Percentiles rank a stretch among this genome's conserved stretches.
Conservation (phyloP, 208 protist genomes). For the Crithidia acanthocephali region DNA sequence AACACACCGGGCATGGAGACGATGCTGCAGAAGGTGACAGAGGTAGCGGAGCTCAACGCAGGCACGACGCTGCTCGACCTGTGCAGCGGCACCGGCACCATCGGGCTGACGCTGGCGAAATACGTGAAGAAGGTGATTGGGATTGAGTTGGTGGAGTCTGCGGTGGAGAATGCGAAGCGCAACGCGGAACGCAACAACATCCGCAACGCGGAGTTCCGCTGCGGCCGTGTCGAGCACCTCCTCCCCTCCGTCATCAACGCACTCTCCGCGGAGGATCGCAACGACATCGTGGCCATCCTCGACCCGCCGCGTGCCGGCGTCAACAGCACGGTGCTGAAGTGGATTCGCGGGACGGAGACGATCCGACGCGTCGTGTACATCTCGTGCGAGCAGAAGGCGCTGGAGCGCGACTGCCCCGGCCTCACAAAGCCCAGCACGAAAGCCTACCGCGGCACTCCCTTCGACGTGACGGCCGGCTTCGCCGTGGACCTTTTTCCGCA, state of each 20-base stretch:
- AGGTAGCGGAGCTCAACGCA: constrained; percentile 56
- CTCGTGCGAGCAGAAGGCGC: constrained; percentile 94
- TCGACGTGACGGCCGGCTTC: constrained; percentile 82
- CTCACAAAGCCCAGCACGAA: constrained; percentile 83
- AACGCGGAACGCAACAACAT: constrained; percentile 92
- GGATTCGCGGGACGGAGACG: constrained; percentile 83
- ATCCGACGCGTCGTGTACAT: constrained; percentile 96
- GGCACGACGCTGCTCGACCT: constrained; percentile 93
- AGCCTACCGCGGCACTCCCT: constrained; percentile 81
- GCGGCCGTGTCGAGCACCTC: constrained; percentile 93
- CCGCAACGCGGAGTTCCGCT: constrained; percentile 87
- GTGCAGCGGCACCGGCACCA: constrained; percentile 96
- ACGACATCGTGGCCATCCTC: constrained; percentile 87
- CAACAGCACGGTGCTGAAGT: constrained; percentile 91
- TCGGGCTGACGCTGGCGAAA: constrained; percentile 87
- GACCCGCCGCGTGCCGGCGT: constrained; percentile 92
- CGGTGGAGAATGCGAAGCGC: constrained; percentile 84
- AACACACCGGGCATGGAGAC: constrained; percentile 92
- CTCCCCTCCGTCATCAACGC: constrained; percentile 66
- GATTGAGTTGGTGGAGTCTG: constrained; percentile 90
- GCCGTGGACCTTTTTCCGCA: constrained; percentile 97
- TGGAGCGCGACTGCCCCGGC: constrained; percentile 86
- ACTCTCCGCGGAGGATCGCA: constrained; percentile 45
- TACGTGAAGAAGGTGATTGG: constrained; percentile 92
- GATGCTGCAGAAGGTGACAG: constrained; percentile 78